These are phyloP conservation scores for Coemansia reversa DNA, from an alignment of 192 early-diverging fungal species.

Conservation along the genomic window DNA sequence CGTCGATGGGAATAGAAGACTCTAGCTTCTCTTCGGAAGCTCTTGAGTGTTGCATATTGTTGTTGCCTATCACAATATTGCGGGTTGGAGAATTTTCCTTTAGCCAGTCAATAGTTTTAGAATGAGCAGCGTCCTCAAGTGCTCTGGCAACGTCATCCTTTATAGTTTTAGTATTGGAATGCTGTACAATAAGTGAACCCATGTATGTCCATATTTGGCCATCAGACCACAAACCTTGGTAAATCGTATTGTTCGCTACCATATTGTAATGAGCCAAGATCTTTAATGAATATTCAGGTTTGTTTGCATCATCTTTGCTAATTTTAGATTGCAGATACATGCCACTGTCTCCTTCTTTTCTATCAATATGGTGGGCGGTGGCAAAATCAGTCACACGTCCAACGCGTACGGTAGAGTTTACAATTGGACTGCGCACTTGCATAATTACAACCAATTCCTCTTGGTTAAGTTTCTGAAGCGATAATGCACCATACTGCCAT, in stretches of 20 bases:
- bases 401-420: constrained; percentile 30
- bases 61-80: neutral
- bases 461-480: constrained; percentile 35
- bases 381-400: constrained; percentile 44
- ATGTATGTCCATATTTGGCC: constrained; percentile 52
- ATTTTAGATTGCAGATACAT: constrained; percentile 48
- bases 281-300: constrained; percentile 29
- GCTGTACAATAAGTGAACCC: constrained; percentile 51
- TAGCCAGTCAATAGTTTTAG: constrained; percentile 1
- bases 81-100: neutral
- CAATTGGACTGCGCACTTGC: constrained; percentile 33
- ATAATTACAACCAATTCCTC: constrained; percentile 33
- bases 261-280: constrained; percentile 54
- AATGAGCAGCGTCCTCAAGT: constrained; percentile 32
- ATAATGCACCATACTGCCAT: constrained; percentile 40
- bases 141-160: constrained; percentile 46
- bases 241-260: constrained; percentile 53
- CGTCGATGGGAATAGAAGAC: constrained; percentile 8
- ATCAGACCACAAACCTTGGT: constrained; percentile 53
- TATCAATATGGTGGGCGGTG: constrained; percentile 40
- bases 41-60: neutral
- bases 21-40: constrained; percentile 1
- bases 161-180: constrained; percentile 35
- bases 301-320: constrained; percentile 21
- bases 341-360: constrained; percentile 8